Evolutionary conservation across 2,329 filamentous ascomycete species (phyloP), one percentile per base, ranked within the genome.

Genomic region (Didymellaceae sp.): DNA sequence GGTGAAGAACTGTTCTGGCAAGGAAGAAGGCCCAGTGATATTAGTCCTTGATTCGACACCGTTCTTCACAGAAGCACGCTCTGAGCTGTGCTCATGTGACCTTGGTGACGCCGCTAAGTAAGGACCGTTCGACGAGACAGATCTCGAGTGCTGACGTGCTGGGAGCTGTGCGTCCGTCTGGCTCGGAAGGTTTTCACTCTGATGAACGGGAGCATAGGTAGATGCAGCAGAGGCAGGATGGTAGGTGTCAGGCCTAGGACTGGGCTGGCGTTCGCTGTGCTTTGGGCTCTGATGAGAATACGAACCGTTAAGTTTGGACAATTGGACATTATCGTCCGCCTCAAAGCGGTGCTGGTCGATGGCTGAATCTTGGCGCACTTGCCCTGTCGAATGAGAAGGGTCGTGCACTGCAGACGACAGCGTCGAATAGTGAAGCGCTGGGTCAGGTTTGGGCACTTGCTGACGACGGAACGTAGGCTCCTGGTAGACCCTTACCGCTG

Each of bases 281-380:
- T 43, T 56, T 50, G 39, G 54, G 51, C 52, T 54, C 20, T 52
- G 57, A 37, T 44, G 52, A 38, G 50, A 52, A 38, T 51, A 55
- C 39, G 55, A 56, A 53, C 52, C 39, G 14, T 54, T 31, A 26
- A 54, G 28, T 26, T 54, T 55, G 34, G 58, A 49, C 17, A 51
- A 47, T 30, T 58, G 58, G 22, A 43, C 21, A 24, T 61, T 58
- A 33, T 56, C 59, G 45, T 34, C 31, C n/a, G 42, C 18, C 33
- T 61, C 61, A 21, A 59, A 48, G 39, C 52, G 54, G 25, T 59
- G 54, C 17, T 60, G 56, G 44, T 53, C 52, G 31, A 57, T 54
- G 47, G 54, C 54, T 26, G 61, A 64, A 31, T 64, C 61, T 61
- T 64, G 61, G 56, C 61, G 61, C 30, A 34, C 33, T 48, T 53